These are phyloP conservation scores for Rutstroemia sydowiana DNA, from an alignment of 2,329 filamentous ascomycete species.

Conservation along the genomic window DNA sequence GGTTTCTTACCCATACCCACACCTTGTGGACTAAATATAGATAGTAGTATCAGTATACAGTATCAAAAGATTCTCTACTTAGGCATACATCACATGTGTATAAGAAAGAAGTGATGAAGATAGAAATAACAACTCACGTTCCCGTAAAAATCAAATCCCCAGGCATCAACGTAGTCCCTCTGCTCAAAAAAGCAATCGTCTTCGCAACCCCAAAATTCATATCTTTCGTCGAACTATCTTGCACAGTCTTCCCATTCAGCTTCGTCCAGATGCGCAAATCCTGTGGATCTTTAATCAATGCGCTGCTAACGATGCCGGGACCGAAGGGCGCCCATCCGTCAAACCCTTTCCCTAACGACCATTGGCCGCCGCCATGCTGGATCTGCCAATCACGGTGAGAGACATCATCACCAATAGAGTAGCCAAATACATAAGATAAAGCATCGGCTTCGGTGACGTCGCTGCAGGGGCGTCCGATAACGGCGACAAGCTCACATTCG, in stretches of 20 bases:
- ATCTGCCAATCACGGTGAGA: slow-evolving; percentile 44
- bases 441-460: slow-evolving; percentile 41
- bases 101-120: no score
- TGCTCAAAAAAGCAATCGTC: slow-evolving; percentile 34
- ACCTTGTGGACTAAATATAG: slow-evolving; percentile 44
- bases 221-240: slow-evolving; percentile 38
- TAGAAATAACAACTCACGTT: no score
- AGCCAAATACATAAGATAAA: slow-evolving; percentile 45
- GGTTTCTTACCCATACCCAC: slow-evolving; percentile 65
- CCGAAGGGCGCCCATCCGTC: slow-evolving; percentile 41
- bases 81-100: no score
- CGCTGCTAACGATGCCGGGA: no score
- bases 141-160: slow-evolving; percentile 41
- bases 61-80: no score
- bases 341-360: slow-evolving; percentile 45
- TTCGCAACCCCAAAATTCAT: slow-evolving; percentile 41
- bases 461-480: slow-evolving; percentile 41
- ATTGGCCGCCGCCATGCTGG: slow-evolving; percentile 40
- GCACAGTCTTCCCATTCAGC: slow-evolving; percentile 39
- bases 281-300: no score
- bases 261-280: slow-evolving; percentile 24
- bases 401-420: slow-evolving; percentile 50
- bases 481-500: slow-evolving; percentile 43
- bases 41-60: not conserved
- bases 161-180: slow-evolving; percentile 37